phyloP scores from a whole-genome alignment of 2,329 filamentous ascomycete species.

The Macrophomina tecta region DNA sequence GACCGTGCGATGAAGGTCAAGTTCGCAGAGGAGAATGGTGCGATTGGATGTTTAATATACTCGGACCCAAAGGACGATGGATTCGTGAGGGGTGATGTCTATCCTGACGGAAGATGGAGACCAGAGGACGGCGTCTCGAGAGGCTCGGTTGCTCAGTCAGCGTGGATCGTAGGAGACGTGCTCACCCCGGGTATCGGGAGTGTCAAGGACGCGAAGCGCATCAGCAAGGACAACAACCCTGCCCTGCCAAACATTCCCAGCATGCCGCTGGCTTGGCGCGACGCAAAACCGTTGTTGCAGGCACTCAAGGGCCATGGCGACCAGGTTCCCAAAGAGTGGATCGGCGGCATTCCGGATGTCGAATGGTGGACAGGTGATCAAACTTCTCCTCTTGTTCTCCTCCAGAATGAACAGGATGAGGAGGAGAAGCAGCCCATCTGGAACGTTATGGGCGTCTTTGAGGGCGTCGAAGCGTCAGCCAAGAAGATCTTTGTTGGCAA shows the following conservation, averaged over 20 bases:
- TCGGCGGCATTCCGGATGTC: slow-evolving; percentile 76
- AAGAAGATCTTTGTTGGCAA: slow-evolving; percentile 91
- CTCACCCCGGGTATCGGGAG: slow-evolving; percentile 87
- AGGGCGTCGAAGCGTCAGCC: slow-evolving; percentile 80
- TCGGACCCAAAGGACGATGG: slow-evolving; percentile 88
- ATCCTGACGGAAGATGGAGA: slow-evolving; percentile 79
- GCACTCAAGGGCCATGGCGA: slow-evolving; percentile 77
- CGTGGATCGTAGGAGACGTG: slow-evolving; percentile 87
- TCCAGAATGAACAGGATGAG: slow-evolving; percentile 89
- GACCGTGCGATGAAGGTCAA: slow-evolving; percentile 85
- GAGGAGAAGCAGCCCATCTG: slow-evolving; percentile 82
- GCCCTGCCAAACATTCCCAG: slow-evolving; percentile 86
- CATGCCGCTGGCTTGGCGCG: slow-evolving; percentile 85
- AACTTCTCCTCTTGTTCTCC: slow-evolving; percentile 75
- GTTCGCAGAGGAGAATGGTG: slow-evolving; percentile 85
- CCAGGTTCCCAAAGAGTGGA: slow-evolving; percentile 72
- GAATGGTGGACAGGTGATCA: slow-evolving; percentile 78
- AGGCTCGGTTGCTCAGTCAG: slow-evolving; percentile 79
- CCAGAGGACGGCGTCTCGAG: slow-evolving; percentile 83
- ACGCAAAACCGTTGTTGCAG: slow-evolving; percentile 80
- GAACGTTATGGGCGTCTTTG: slow-evolving; percentile 86
- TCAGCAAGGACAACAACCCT: slow-evolving; percentile 71
- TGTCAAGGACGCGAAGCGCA: slow-evolving; percentile 67
- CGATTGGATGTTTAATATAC: slow-evolving; percentile 87
- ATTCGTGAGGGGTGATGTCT: slow-evolving; percentile 73